Base-by-base conservation (phyloP, 2,329 filamentous ascomycete species). In the Xylaria arbuscula region DNA sequence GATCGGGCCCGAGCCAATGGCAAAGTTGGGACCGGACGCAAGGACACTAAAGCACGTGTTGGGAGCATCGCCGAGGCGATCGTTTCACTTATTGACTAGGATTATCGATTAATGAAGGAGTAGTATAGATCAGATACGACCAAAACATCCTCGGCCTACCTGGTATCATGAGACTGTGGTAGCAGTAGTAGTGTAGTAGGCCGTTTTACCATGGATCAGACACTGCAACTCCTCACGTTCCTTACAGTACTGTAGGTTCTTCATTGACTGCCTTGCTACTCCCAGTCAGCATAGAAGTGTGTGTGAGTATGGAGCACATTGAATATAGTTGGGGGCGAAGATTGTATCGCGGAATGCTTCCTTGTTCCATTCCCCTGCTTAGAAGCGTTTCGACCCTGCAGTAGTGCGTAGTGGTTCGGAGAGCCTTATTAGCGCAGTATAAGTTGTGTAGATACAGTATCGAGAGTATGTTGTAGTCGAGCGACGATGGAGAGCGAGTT, bases 41-140 rank as follows among this genome's bases (percentile, higher is more conserved):
- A 67, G 67, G 28, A 28, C 28, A 28, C 28, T 64, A 56, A 36
- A 56, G 61, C 68, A 69, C 70, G 68, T 72, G 68, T 62, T 65
- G 45, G 50, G 66, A 62, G 22, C 58, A 60, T 62, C 40, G 34
- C 42, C 51, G 61, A 63, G 34, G 24, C 45, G 22, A 62, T 60
- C 61, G 45, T 68, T 67, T 70, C 65, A 68, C 61, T 42, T 67
- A 61, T 64, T 19, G 42, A 58, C 68, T 54, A 62, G 64, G 64
- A 67, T 67, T 45, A 13, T 53, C 7, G 6, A 58, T 47, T 65
- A 66, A 69, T 55, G 40, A 61, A 40, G 48, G 55, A 60, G 28
- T 7, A 19, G 28, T 28, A 28, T 28, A 28, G 28, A 28, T 28
- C 28, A 28, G 28, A 28, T 28, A 28, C 28, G 28, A 28, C 28